Percentiles rank a stretch among this genome's conserved stretches.
These are phyloP conservation scores for Dendrobium huoshanense DNA, from an alignment of 106 monocot species.

Conservation along the genomic window DNA sequence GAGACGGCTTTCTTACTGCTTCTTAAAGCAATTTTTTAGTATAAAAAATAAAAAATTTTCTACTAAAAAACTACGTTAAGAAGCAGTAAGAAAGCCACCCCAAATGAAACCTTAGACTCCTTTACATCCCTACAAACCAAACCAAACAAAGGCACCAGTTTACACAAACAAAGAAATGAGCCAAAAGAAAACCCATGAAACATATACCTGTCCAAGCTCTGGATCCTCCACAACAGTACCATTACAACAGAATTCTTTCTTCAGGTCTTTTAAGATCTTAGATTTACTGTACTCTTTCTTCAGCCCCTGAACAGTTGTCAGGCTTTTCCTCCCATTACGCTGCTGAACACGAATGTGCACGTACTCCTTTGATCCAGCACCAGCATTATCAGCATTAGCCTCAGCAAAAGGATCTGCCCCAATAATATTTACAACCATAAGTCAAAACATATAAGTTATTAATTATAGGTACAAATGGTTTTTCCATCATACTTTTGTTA, in stretches of 20 bases:
- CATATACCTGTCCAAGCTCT: slow-evolving; percentile 26
- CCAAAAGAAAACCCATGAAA: background rate
- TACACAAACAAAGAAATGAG: too few species aligned
- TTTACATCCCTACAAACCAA: too few species aligned
- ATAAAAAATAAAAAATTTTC: too few species aligned
- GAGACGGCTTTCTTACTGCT: too few species aligned
- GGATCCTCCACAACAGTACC: slow-evolving; percentile 44
- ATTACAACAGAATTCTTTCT: slow-evolving; percentile 42
- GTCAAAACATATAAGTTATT: background rate
- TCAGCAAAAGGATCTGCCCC: slow-evolving; percentile 31
- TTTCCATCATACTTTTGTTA: too few species aligned
- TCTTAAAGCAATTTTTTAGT: too few species aligned
- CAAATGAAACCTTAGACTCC: too few species aligned
- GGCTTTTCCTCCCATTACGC: slow-evolving; percentile 40
- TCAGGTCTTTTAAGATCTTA: slow-evolving; percentile 33
- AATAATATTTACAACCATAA: background rate
- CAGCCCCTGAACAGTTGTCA: slow-evolving; percentile 37
- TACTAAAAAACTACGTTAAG: too few species aligned
- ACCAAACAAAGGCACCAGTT: too few species aligned
- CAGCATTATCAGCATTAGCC: slow-evolving; percentile 36
- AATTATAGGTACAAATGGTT: background rate
- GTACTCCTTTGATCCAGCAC: slow-evolving; percentile 40
- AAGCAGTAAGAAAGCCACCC: too few species aligned
- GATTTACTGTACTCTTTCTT: slow-evolving; percentile 30
- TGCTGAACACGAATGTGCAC: slow-evolving; percentile 41